These are phyloP conservation scores for Fusarium sp. DNA, from an alignment of 2,329 filamentous ascomycete species.

Conservation along the genomic window DNA sequence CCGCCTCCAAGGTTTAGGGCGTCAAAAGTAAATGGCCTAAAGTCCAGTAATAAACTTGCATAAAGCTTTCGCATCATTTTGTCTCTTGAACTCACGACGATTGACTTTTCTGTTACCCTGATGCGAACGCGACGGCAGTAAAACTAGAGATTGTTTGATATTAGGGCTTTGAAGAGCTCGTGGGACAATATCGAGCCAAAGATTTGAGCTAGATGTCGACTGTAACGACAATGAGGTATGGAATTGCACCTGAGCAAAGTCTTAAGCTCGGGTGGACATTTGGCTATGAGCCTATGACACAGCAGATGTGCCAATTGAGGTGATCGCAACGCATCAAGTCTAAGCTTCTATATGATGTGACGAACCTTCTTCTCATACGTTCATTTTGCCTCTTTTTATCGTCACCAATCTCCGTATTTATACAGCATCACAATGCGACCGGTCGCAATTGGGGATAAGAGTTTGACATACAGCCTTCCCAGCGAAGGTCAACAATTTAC, in stretches of 20 bases:
- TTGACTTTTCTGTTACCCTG: rapidly evolving
- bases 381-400: not conserved
- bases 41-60: too few relatives aligned
- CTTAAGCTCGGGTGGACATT: not conserved
- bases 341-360: not conserved
- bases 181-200: not conserved
- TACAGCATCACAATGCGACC: not conserved
- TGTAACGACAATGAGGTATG: not conserved
- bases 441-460: not conserved
- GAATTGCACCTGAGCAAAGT: not conserved
- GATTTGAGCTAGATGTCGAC: not conserved
- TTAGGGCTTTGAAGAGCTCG: not conserved
- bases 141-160: not conserved
- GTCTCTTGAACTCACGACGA: not conserved
- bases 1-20: not conserved
- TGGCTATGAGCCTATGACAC: too few relatives aligned
- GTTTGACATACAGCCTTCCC: not conserved
- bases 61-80: not conserved
- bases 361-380: not conserved
- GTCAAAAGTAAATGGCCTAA: not conserved
- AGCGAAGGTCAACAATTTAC: not conserved
- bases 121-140: not conserved
- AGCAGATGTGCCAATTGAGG: not conserved
- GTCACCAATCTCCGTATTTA: not conserved
- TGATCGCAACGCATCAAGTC: not conserved